Evolutionary conservation across 352 stramenopile genomes (phyloP).

Genomic region (Ophiocytium majus): DNA sequence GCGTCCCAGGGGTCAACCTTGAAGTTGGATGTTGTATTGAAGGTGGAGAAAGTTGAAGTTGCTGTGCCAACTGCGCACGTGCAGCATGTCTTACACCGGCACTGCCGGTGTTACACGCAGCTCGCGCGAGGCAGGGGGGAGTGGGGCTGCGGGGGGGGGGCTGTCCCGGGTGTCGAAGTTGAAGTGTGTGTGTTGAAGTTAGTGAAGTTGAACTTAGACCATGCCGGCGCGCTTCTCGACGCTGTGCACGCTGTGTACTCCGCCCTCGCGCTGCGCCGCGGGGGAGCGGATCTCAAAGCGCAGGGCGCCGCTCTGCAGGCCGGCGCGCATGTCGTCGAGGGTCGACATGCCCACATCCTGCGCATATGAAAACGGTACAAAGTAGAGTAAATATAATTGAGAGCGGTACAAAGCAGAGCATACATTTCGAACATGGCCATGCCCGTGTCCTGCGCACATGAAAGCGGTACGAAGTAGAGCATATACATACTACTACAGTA

Average conservation of each 20-base stretch:
- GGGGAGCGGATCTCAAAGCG: conserved; percentile 96
- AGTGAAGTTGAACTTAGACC: neutral
- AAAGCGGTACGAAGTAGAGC: too few species aligned
- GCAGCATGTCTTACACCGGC: too few species aligned
- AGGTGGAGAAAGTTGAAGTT: too few species aligned
- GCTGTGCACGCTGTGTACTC: conserved; percentile 93
- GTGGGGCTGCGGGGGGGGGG: neutral
- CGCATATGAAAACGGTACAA: too few species aligned
- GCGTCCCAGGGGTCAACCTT: too few species aligned
- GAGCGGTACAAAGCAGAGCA: too few species aligned
- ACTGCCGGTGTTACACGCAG: too few species aligned
- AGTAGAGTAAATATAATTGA: too few species aligned
- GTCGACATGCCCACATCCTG: conserved; percentile 86
- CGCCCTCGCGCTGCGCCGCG: conserved; percentile 97
- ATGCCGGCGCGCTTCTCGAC: conserved; percentile 44
- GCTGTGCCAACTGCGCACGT: too few species aligned
- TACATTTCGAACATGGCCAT: conserved; percentile 78
- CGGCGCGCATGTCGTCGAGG: conserved; percentile 75
- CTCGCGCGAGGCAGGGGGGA: neutral
- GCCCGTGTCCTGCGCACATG: conserved; percentile 80
- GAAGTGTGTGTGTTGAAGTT: neutral
- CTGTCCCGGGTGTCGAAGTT: neutral
- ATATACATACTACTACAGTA: too few species aligned
- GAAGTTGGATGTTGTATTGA: too few species aligned
- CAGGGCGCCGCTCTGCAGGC: conserved; percentile 59